Evolutionary conservation across 2,329 filamentous ascomycete species (phyloP).

Genomic region (Juglanconis oblonga): DNA sequence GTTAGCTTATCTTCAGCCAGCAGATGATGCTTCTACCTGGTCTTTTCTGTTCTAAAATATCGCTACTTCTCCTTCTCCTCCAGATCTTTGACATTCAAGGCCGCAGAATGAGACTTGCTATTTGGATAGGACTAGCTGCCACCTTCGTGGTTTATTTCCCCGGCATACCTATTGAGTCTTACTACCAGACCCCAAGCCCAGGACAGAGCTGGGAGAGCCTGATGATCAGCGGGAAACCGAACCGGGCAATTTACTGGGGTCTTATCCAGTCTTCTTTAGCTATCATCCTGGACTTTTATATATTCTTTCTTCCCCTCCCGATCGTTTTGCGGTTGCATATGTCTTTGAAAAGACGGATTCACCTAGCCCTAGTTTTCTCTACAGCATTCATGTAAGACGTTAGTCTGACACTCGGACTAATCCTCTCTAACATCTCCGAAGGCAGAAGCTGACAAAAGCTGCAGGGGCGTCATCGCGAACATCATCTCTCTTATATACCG

Average conservation of each 20-base stretch:
- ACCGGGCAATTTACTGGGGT: slow-evolving; percentile 2
- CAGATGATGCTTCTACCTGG: slow-evolving; percentile 5
- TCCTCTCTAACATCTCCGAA: too few species aligned
- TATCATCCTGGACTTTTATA: slow-evolving; percentile 21
- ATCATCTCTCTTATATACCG: slow-evolving; percentile 18
- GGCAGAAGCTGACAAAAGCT: not conserved
- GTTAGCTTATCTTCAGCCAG: slow-evolving; percentile 12
- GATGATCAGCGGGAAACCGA: not conserved
- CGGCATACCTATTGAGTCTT: not conserved
- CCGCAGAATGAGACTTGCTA: not conserved
- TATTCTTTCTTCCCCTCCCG: slow-evolving; percentile 20
- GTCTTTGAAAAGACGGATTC: not conserved
- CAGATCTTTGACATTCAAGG: slow-evolving; percentile 7
- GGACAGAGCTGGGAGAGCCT: slow-evolving; percentile 16
- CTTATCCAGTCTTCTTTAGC: slow-evolving; percentile 11
- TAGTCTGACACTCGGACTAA: too few species aligned
- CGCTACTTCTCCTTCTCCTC: slow-evolving; percentile 19
- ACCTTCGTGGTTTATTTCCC: slow-evolving; percentile 10
- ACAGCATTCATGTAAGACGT: slow-evolving; percentile 16
- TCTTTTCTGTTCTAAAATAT: slow-evolving; percentile 17
- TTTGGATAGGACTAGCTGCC: slow-evolving; percentile 5
- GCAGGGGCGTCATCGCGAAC: slow-evolving; percentile 15
- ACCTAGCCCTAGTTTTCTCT: slow-evolving; percentile 16
- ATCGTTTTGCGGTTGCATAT: slow-evolving; percentile 8
- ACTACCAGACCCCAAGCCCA: slow-evolving; percentile 6